Conservation (phyloP, 2,329 filamentous ascomycete genomes). For the Colletotrichum sp. region DNA sequence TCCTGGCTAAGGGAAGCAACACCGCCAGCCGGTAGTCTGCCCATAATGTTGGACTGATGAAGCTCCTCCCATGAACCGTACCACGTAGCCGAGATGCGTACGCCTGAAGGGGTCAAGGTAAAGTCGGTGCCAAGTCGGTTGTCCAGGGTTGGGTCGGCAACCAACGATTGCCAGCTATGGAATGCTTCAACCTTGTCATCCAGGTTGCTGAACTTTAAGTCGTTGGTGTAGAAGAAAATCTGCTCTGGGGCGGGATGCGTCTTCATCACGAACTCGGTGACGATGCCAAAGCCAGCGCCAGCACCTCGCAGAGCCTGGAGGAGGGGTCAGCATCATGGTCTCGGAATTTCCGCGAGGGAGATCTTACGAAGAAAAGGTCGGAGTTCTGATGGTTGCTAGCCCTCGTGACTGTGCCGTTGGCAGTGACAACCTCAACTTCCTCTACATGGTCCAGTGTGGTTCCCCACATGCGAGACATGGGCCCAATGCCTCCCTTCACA, state of each 20-base stretch:
- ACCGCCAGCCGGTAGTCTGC: slow-evolving; percentile 39
- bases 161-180: slow-evolving; percentile 55
- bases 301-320: slow-evolving; percentile 30
- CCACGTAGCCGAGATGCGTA: slow-evolving; percentile 56
- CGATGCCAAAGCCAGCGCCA: slow-evolving; percentile 43
- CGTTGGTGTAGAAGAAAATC: slow-evolving; percentile 56
- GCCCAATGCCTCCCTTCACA: slow-evolving; percentile 57
- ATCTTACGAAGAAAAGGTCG: slow-evolving; percentile 31
- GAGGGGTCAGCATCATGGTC: neutral
- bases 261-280: slow-evolving; percentile 31
- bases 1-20: slow-evolving; percentile 44
- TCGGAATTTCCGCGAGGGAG: neutral
- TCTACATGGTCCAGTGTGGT: slow-evolving; percentile 58
- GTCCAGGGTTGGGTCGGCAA: slow-evolving; percentile 51
- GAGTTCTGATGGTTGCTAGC: slow-evolving; percentile 23
- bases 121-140: slow-evolving; percentile 56
- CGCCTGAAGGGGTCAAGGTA: slow-evolving; percentile 48
- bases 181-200: slow-evolving; percentile 46
- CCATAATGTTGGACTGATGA: slow-evolving; percentile 43
- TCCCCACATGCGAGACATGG: slow-evolving; percentile 64
- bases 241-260: slow-evolving; percentile 45
- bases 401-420: slow-evolving; percentile 27
- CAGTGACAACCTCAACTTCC: slow-evolving; percentile 37
- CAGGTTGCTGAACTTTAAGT: slow-evolving; percentile 46
- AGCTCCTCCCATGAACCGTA: slow-evolving; percentile 58